Evolutionary conservation across 140 eudicot species (phyloP), one percentile per base, ranked within the genome.

Genomic region (Artemisia princeps): DNA sequence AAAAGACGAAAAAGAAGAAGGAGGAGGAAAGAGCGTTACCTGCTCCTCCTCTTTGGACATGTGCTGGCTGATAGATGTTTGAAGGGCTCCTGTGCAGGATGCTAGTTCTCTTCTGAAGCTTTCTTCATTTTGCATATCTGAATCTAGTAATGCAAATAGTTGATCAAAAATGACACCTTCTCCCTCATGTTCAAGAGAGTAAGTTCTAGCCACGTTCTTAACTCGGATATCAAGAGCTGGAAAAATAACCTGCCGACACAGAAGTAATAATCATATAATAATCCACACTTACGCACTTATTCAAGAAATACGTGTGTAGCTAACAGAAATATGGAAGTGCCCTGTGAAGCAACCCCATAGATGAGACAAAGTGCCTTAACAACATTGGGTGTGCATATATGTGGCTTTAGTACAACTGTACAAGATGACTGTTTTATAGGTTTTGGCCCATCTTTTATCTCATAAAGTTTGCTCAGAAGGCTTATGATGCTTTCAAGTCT

Each of bases 161-260:
- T 92, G 96, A 82, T 88, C 95, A 69, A 92, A 92, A 50, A 92
- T 87, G 73, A 82, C 94, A 82, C 98, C 83, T 80, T 92, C 98
- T n/a, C 98, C 96, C 80, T 92, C 98, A 58, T 92, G 98, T 82
- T 92, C 98, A n/a, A 92, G 96, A 60, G 98, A 88, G 69, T 92
- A 92, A 50, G 98, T 92, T 46, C 98, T 84, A 15, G 98, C 98
- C 68, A 92, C 98, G 67, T 92, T 92, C 85, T 92, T 92, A 71
- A 92, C 98, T 55, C 98, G 95, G 68, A 83, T 88, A 77, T 92
- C 98, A 67, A 92, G 95, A 62, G 95, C 96, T 67, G 98, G 98
- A 73, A 92, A 92, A 10, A 92, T 88, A 72, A 92, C 98, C 98
- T 92, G 86, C 60, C 72, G 68, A 71, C 30, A 50, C 66, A 67